Percentiles rank a stretch among this genome's conserved stretches.
Conservation (phyloP, 768 basidiomycete species). For the Tulasnella sp. region DNA sequence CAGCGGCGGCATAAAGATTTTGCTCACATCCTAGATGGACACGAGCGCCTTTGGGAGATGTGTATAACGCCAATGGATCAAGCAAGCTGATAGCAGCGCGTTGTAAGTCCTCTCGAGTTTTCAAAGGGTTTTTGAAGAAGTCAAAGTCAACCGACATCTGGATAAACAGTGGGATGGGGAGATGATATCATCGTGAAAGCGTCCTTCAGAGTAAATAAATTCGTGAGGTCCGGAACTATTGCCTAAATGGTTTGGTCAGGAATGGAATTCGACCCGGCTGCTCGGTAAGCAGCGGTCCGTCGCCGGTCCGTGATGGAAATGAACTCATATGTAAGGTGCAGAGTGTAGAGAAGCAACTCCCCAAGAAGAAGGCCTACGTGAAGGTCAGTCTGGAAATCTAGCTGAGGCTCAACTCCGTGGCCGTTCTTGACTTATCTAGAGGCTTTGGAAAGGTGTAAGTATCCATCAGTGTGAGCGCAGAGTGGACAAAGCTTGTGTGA, state of each 20-base stretch:
- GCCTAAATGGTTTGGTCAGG: background rate
- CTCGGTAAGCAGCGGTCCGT: background rate
- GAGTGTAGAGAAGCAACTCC: too few relatives aligned
- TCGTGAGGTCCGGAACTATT: too few relatives aligned
- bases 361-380: too few relatives aligned
- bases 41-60: conserved; percentile 60
- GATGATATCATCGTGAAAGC: background rate
- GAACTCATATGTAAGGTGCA: too few relatives aligned
- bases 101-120: conserved; percentile 48
- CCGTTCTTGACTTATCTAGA: too few relatives aligned
- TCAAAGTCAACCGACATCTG: background rate
- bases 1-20: too few relatives aligned
- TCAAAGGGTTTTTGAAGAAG: conserved; percentile 41
- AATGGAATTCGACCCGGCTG: background rate
- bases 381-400: too few relatives aligned
- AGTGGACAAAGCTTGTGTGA: too few relatives aligned
- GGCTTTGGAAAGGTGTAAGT: too few relatives aligned
- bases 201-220: too few relatives aligned
- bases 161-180: background rate
- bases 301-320: background rate
- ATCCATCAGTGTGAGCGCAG: too few relatives aligned
- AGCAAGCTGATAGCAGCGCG: conserved; percentile 47
- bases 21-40: conserved; percentile 42
- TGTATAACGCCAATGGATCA: conserved; percentile 54
- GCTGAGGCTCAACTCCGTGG: too few relatives aligned